Evolutionary conservation across 805 yeast species (phyloP).

Genomic region (Ogataea corticis): DNA sequence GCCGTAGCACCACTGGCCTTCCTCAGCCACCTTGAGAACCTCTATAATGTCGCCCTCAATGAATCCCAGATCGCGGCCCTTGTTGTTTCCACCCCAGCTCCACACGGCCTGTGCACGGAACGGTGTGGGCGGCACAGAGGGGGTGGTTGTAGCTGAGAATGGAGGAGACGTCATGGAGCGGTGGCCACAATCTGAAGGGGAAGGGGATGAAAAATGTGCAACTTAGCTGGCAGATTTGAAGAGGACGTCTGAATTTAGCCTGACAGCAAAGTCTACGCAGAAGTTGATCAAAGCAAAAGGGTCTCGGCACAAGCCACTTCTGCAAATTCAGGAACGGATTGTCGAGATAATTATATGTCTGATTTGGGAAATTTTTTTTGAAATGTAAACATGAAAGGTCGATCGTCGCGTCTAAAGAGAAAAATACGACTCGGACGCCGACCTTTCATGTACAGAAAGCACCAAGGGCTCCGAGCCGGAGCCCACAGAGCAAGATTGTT

Average conservation of each 20-base stretch:
- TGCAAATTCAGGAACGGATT: slow-evolving; percentile 1
- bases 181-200: background rate
- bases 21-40: slow-evolving; percentile 66
- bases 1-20: slow-evolving; percentile 94
- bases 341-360: slow-evolving; percentile 8
- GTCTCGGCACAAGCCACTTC: slow-evolving; percentile 3
- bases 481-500: no score
- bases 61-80: slow-evolving; percentile 81
- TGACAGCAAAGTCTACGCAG: no score
- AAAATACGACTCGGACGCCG: no score
- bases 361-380: slow-evolving; percentile 5
- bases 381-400: slow-evolving; percentile 9
- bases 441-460: no score
- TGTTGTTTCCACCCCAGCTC: slow-evolving; percentile 93
- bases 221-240: no score
- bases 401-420: background rate
- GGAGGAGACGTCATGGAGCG: slow-evolving; percentile 9
- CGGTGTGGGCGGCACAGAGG: slow-evolving; percentile 20
- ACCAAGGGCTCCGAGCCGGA: no score
- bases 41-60: slow-evolving; percentile 91
- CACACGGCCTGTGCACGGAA: slow-evolving; percentile 58
- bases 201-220: background rate
- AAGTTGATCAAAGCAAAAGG: background rate
- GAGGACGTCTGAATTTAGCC: no score
- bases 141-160: background rate